Conservation (phyloP, 2,329 filamentous ascomycete genomes). For the Harringtonia aguacate region DNA sequence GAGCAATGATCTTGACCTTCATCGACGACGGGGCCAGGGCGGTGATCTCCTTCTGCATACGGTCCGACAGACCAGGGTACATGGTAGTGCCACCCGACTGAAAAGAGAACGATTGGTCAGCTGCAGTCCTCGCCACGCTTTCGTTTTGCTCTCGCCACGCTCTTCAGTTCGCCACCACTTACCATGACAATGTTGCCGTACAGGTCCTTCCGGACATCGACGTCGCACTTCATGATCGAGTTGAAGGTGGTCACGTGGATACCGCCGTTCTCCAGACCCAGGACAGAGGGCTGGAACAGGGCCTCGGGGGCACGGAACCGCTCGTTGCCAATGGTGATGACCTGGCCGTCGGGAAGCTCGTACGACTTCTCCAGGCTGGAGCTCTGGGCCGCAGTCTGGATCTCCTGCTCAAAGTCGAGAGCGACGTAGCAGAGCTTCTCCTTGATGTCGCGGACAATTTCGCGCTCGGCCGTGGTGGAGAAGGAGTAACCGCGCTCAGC, state of each 20-base stretch:
- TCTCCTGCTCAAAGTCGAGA: constrained; percentile 99
- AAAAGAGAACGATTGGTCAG: constrained; percentile 19
- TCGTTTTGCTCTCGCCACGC: not conserved
- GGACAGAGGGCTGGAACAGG: constrained; percentile 96
- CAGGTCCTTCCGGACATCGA: constrained; percentile 99
- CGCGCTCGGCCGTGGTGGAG: constrained; percentile 99
- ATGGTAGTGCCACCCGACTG: constrained; percentile 99
- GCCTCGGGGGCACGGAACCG: constrained; percentile 99
- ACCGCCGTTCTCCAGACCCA: constrained; percentile 96
- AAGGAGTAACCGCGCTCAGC: constrained; percentile 99
- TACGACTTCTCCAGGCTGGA: constrained; percentile 99
- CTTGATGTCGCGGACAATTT: constrained; percentile 99
- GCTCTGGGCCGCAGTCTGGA: constrained; percentile 98
- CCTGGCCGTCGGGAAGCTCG: constrained; percentile 96
- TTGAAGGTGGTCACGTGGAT: constrained; percentile 99
- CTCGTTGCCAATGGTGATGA: constrained; percentile 99
- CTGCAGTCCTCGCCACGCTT: not conserved
- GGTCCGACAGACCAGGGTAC: constrained; percentile 99
- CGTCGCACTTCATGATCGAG: constrained; percentile 99
- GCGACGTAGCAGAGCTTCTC: constrained; percentile 99
- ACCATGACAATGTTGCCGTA: constrained; percentile 99
- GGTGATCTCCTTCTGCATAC: constrained; percentile 99
- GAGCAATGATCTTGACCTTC: constrained; percentile 99
- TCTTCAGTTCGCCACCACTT: constrained; percentile 30
- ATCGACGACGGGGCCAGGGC: constrained; percentile 97